Percentiles rank a stretch among this genome's conserved stretches.
phyloP scores from a whole-genome alignment of 2,329 filamentous ascomycete species.

The Phaeosphaeriaceae sp. region DNA sequence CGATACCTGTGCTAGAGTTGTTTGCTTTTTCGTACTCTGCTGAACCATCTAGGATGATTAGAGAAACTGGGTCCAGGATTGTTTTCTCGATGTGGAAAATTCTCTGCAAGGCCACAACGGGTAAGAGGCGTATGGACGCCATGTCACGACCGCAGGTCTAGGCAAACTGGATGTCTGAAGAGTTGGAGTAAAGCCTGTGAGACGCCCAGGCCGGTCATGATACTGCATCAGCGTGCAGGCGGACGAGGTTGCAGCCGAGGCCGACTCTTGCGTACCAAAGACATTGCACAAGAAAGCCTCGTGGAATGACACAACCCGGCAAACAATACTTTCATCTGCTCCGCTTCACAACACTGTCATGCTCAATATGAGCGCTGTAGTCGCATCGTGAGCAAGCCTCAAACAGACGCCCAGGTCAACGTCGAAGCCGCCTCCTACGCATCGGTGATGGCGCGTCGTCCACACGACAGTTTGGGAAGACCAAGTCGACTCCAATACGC shows the following conservation, averaged over 20 bases:
- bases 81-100: neutral
- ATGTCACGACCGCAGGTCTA: neutral
- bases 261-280: neutral
- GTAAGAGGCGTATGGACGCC: neutral
- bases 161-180: neutral
- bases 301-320: neutral
- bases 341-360: neutral
- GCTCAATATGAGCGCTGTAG: neutral
- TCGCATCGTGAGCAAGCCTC: neutral
- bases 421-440: neutral
- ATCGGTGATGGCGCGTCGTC: neutral
- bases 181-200: neutral
- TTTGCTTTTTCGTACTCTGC: neutral
- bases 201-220: neutral
- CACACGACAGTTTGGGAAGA: neutral
- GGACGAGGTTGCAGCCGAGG: constrained; percentile 29
- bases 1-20: neutral
- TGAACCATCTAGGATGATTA: neutral
- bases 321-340: neutral
- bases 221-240: constrained; percentile 11
- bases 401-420: neutral
- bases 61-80: constrained; percentile 1
- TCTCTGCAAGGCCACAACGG: neutral
- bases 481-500: neutral
- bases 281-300: constrained; percentile 2